Percentiles rank a stretch among this genome's conserved stretches.
phyloP scores from a whole-genome alignment of 768 basidiomycete species.

The Xerocomus brunneocitrinus region DNA sequence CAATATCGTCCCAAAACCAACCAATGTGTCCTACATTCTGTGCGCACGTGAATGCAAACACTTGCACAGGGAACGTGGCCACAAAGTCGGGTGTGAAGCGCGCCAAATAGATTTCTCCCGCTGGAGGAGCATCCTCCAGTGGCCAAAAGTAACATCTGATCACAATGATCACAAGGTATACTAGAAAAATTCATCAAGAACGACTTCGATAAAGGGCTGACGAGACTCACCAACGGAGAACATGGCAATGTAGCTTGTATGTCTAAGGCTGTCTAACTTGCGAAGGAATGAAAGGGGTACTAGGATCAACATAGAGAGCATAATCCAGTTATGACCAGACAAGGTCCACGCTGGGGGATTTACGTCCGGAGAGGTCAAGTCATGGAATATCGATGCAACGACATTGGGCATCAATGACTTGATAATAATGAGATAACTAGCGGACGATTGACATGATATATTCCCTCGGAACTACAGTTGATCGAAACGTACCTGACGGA shows the following conservation, averaged over 20 bases:
- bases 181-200: slow-evolving; percentile 35
- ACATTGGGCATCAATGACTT: slow-evolving; percentile 94
- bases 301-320: slow-evolving; percentile 68
- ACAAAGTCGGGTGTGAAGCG: slow-evolving; percentile 76
- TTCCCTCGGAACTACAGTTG: not conserved
- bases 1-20: slow-evolving; percentile 2
- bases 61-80: slow-evolving; percentile 87
- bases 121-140: slow-evolving; percentile 53
- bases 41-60: slow-evolving; percentile 88
- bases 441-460: not conserved
- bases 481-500: slow-evolving; percentile 68
- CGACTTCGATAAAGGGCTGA: not conserved
- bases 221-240: slow-evolving; percentile 74
- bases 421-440: slow-evolving; percentile 84
- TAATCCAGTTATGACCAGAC: slow-evolving; percentile 80
- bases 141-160: slow-evolving; percentile 77
- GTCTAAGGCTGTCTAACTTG: slow-evolving; percentile 77
- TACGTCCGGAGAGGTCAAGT: slow-evolving; percentile 57
- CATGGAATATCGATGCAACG: slow-evolving; percentile 75
- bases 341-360: slow-evolving; percentile 74
- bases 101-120: slow-evolving; percentile 66
- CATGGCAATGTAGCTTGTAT: slow-evolving; percentile 88
- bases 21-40: slow-evolving; percentile 66
- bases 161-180: slow-evolving; percentile 76
- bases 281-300: slow-evolving; percentile 82